phyloP scores from a whole-genome alignment of 306 rosid genomes.

The Glycine tomentella region DNA sequence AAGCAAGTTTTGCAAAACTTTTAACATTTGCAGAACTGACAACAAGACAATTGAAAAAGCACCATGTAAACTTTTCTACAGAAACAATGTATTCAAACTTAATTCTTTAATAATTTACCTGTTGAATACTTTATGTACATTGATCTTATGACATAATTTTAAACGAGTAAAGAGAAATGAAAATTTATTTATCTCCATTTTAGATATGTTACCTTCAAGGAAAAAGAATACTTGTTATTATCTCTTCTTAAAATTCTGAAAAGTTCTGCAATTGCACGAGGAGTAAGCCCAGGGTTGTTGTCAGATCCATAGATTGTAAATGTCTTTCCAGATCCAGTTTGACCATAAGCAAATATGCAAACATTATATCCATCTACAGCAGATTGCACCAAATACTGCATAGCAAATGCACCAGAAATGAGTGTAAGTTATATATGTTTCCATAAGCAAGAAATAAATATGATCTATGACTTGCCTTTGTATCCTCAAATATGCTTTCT shows the following conservation, averaged over 20 bases:
- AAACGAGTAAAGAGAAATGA: neutral
- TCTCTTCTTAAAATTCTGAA: conserved; percentile 81
- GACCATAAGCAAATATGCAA: conserved; percentile 98
- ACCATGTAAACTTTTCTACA: neutral
- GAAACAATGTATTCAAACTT: neutral
- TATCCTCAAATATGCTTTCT: conserved; percentile 91
- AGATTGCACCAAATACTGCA: conserved; percentile 96
- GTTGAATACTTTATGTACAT: conserved; percentile 8
- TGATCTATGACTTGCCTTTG: conserved; percentile 63
- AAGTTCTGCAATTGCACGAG: conserved; percentile 85
- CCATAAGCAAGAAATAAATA: neutral
- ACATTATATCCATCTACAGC: conserved; percentile 94
- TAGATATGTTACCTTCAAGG: conserved; percentile 71
- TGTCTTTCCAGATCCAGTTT: conserved; percentile 98
- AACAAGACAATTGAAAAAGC: neutral
- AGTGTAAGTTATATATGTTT: neutral
- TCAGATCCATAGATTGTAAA: conserved; percentile 91
- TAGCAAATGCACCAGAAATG: conserved; percentile 17
- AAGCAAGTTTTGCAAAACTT: neutral
- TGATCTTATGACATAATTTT: neutral
- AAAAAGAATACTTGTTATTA: conserved; percentile 82
- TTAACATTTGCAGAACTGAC: neutral
- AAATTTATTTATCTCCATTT: conserved; percentile 10
- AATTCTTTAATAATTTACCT: conserved; percentile 1
- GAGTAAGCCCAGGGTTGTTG: conserved; percentile 83